Evolutionary conservation across 192 early-diverging fungal genomes (phyloP), one percentile per base, ranked within the genome.

Genomic region (Linnemannia schmuckeri): DNA sequence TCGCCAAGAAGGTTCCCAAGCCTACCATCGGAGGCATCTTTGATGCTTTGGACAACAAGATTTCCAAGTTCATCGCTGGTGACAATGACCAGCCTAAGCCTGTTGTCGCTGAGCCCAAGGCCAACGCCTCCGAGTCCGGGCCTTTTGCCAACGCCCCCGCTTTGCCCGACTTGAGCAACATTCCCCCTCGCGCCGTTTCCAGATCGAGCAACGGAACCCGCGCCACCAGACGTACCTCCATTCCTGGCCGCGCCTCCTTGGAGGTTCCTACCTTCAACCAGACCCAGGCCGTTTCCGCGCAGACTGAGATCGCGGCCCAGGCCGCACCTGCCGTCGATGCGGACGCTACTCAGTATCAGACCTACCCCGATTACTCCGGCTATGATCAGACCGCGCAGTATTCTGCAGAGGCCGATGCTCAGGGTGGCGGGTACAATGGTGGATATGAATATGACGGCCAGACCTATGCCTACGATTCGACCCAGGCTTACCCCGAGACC

Each of bases 1-100:
- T 90, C 46, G 44, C 83, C 75, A 88, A 89, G 82, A 92, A 90
- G 75, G 87, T 93, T 42, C 70, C 90, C 72, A 93, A 93, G 88
- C 88, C 90, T 15, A 89, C 89, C 22, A 82, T 93, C 40, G 91
- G 91, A 41, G 92, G 91, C 20, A 82, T 93, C 4, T 93, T 92
- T 88, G 93, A 89, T 13, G 90, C 91, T 4, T 55, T 93, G 30
- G 93, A 93, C 79, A 92, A 87, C 55, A 91, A 90, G 70, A 91
- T 93, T 71, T 91, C 89, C 52, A 92, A 92, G 47, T 93, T 93
- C 74, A 91, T 93, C 54, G 90, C 89, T n/a, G 93, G 93, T 27
- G 93, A 93, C 55, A 90, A 92, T 69, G 80, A 75, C 20, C 74
- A 84, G 22, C 74, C 81, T 9, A 81, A 87, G 52, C 85, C 79